Evolutionary conservation across 1,284 basidiomycete species (phyloP), one percentile per base, ranked within the genome.

Genomic region (Chondrostereum purpureum): DNA sequence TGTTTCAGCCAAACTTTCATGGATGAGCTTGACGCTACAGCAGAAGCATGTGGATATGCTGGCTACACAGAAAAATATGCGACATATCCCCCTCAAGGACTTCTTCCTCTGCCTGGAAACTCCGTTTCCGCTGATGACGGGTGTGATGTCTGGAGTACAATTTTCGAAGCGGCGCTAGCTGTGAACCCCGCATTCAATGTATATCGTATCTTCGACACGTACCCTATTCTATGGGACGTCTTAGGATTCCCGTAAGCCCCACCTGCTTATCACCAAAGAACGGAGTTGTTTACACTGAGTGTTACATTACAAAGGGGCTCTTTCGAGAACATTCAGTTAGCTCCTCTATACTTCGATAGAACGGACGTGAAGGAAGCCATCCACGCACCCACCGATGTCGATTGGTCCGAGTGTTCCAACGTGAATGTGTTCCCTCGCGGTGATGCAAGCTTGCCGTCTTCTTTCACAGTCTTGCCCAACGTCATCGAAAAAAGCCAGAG

Each of bases 131-230:
- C 54, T 2, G 68, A 71, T 39, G 58, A 53, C 21, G 77, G 72
- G 22, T 88, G 87, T 53, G 80, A 85, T 55, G 55, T 86, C 2
- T 86, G 82, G 80, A 68, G 75, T 35, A 61, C 67, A 33, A 80
- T 86, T 39, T 78, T 82, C 54, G 58, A 77, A 13, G 78, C 72
- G 0, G 78, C 83, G 0, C 52, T 85, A 16, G 49, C 60, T 2
- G 62, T 82, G 50, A 87, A 89, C 57, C 84, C 84, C 0, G 85
- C 80, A 2, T 89, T 88, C 64, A 72, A 89, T 55, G 70, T 85
- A 5, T 88, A 88, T 58, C 72, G 80, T 23, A 80, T 88, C 43
- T 84, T 86, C 59, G 82, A 84, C 57, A 82, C 76, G 5, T 68
- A 56, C 55, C 59, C 61, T 12, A 53, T 84, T 31, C 64, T 82